Conservation (phyloP, 2,329 filamentous ascomycete species). For the Coniochaeta prunicola region DNA sequence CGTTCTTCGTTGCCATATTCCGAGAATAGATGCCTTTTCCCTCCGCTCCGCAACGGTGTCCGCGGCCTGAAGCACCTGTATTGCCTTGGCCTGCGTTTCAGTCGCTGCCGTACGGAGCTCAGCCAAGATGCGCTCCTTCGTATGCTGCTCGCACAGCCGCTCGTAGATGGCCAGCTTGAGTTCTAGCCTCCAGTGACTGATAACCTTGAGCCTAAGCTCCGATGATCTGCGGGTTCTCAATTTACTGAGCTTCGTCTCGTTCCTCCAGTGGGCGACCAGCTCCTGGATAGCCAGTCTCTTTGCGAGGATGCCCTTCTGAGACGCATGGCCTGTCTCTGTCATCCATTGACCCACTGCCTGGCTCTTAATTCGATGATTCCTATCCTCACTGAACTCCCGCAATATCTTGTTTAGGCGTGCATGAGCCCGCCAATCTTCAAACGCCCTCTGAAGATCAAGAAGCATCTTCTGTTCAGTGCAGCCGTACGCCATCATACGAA, state of each 20-base stretch:
- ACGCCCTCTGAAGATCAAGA: slow-evolving; percentile 7
- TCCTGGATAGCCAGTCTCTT: slow-evolving; percentile 11
- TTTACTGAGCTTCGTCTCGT: slow-evolving; percentile 15
- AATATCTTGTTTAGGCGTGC: neutral
- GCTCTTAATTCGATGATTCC: neutral
- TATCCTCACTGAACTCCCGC: neutral
- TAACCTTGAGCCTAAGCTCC: slow-evolving; percentile 9
- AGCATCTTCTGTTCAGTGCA: slow-evolving; percentile 8
- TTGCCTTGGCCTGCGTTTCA: slow-evolving; percentile 4
- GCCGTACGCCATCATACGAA: slow-evolving; percentile 4
- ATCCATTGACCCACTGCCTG: slow-evolving; percentile 7
- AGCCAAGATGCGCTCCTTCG: slow-evolving; percentile 8
- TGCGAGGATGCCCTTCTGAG: slow-evolving; percentile 8
- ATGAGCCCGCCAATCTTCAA: neutral
- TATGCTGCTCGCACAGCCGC: slow-evolving; percentile 14
- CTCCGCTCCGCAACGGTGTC: slow-evolving; percentile 4
- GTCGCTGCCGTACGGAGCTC: slow-evolving; percentile 4
- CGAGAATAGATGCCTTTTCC: neutral
- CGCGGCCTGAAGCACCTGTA: slow-evolving; percentile 8
- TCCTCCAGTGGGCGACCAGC: slow-evolving; percentile 17
- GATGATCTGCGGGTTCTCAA: slow-evolving; percentile 10
- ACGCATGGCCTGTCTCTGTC: neutral
- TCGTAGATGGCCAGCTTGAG: slow-evolving; percentile 17
- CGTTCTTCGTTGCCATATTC: neutral
- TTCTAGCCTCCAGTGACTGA: slow-evolving; percentile 19